Evolutionary conservation across 2,329 filamentous ascomycete genomes (phyloP).

Genomic region (Fusarium illudens): DNA sequence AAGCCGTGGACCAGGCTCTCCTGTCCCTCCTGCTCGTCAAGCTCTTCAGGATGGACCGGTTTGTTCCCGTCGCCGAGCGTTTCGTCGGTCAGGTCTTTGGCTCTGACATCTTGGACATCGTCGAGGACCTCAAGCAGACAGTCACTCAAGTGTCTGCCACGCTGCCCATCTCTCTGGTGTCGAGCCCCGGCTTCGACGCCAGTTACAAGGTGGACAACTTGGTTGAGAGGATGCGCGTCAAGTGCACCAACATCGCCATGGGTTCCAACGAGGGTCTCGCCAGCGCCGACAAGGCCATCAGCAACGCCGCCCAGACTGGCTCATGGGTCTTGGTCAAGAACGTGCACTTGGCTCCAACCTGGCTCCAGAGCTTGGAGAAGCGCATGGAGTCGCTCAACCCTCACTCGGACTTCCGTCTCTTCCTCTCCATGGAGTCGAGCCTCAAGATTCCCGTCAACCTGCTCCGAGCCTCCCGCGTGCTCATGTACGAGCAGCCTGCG

Average conservation of each 20-base stretch:
- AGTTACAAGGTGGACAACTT: conserved; percentile 98
- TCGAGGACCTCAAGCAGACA: conserved; percentile 85
- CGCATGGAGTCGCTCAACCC: conserved; percentile 94
- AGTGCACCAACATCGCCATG: conserved; percentile 98
- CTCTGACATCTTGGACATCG: conserved; percentile 79
- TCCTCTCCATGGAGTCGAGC: conserved; percentile 97
- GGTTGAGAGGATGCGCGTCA: conserved; percentile 82
- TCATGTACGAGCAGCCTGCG: conserved; percentile 98
- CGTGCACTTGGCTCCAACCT: conserved; percentile 93
- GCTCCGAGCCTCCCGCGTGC: conserved; percentile 87
- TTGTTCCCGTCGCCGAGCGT: conserved; percentile 91
- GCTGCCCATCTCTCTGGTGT: conserved; percentile 89
- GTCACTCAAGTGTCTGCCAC: conserved; percentile 84
- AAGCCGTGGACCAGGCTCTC: conserved; percentile 77
- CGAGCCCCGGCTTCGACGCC: conserved; percentile 95
- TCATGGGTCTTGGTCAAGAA: conserved; percentile 99
- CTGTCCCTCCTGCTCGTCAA: conserved; percentile 90
- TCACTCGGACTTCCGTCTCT: conserved; percentile 90
- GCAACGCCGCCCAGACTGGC: conserved; percentile 87
- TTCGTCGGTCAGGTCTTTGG: conserved; percentile 91
- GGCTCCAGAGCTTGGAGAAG: conserved; percentile 98
- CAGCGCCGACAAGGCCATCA: conserved; percentile 94
- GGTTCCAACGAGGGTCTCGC: conserved; percentile 94
- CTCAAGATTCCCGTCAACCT: conserved; percentile 97
- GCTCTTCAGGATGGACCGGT: conserved; percentile 92